A percentile compares a stretch with the other conserved stretches of the same genome.
Conservation (phyloP, 306 rosid species). For the Rosa rugosa region DNA sequence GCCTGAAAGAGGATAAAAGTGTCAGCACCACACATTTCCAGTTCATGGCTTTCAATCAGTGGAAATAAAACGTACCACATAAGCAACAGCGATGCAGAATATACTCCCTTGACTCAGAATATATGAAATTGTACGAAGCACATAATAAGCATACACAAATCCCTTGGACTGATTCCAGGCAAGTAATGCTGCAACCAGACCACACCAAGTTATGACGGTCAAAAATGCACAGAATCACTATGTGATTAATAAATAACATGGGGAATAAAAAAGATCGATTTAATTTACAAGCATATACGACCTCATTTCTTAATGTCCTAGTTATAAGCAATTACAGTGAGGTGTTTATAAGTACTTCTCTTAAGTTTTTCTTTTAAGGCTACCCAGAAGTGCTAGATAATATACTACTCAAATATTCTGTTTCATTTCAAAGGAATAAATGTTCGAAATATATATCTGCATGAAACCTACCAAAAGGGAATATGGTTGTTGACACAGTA, state of each 20-base stretch:
- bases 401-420: not conserved
- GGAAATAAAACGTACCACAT: slow-evolving; percentile 46
- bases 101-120: slow-evolving; percentile 70
- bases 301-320: not conserved
- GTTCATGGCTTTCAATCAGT: not conserved
- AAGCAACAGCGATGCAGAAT: slow-evolving; percentile 65
- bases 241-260: slow-evolving; percentile 10
- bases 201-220: not conserved
- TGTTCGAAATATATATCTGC: not conserved
- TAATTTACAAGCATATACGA: not conserved
- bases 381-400: not conserved
- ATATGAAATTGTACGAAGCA: slow-evolving; percentile 49
- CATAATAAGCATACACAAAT: slow-evolving; percentile 66
- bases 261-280: not conserved
- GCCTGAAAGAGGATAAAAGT: slow-evolving; percentile 42
- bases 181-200: slow-evolving; percentile 49
- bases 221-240: slow-evolving; percentile 41
- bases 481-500: slow-evolving; percentile 56
- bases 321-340: not conserved
- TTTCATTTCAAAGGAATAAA: not conserved
- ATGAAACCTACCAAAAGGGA: slow-evolving; percentile 57
- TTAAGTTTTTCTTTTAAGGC: not conserved
- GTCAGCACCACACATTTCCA: slow-evolving; percentile 10
- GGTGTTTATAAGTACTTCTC: not conserved
- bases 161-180: slow-evolving; percentile 49